A percentile compares a stretch with the other conserved stretches of the same genome.
Conservation (phyloP, 1,284 basidiomycete genomes). For the Irpex lacteus region DNA sequence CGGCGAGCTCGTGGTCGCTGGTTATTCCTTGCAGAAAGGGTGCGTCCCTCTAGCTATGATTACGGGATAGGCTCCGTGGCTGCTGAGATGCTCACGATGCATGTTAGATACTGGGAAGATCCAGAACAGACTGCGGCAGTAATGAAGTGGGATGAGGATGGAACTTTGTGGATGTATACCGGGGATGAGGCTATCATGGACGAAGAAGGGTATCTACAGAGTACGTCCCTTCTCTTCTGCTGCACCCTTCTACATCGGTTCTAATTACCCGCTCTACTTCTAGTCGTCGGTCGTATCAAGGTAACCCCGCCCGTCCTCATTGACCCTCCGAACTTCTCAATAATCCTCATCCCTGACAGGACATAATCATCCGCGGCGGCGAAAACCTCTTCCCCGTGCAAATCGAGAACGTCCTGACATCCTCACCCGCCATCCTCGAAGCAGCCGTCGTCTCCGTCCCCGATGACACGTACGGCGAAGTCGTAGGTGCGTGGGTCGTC, state of each 20-base stretch:
- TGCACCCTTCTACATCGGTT: too few relatives aligned
- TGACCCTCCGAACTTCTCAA: too few relatives aligned
- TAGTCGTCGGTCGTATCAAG: slow-evolving; percentile 79
- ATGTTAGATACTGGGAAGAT: slow-evolving; percentile 73
- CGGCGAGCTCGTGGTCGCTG: slow-evolving; percentile 73
- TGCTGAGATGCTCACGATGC: not conserved
- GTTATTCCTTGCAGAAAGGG: slow-evolving; percentile 81
- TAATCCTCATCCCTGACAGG: slow-evolving; percentile 32
- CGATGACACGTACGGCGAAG: slow-evolving; percentile 69
- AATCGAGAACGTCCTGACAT: slow-evolving; percentile 77
- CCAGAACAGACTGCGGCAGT: slow-evolving; percentile 64
- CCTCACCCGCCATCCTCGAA: slow-evolving; percentile 63
- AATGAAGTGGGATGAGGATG: slow-evolving; percentile 55
- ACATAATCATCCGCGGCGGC: slow-evolving; percentile 86
- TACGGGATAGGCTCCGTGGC: not conserved
- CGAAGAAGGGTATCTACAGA: slow-evolving; percentile 75
- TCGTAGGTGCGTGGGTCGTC: slow-evolving; percentile 76
- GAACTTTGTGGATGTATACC: slow-evolving; percentile 79
- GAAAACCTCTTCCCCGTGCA: slow-evolving; percentile 86
- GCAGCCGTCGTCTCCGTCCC: slow-evolving; percentile 77
- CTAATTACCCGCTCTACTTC: slow-evolving; percentile 5
- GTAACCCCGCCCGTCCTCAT: too few relatives aligned
- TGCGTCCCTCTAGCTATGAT: slow-evolving; percentile 21
- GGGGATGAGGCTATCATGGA: slow-evolving; percentile 85
- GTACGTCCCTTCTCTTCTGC: slow-evolving; percentile 35